A percentile compares a stretch with the other conserved stretches of the same genome.
Conservation (phyloP, 1,139 yeast genomes). For the Blastobotrys indianensis region DNA sequence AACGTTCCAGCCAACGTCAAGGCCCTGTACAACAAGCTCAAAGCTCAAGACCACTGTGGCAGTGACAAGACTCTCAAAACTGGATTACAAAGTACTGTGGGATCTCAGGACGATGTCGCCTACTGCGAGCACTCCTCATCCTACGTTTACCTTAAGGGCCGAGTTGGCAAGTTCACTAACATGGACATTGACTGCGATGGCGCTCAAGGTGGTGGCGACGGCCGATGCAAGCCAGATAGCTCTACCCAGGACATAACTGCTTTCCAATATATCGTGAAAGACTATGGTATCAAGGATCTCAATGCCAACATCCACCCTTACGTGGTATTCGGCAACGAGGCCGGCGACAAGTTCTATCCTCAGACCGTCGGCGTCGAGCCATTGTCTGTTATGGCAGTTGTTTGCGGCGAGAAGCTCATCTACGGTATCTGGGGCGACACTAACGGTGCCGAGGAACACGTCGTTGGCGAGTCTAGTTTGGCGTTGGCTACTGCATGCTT, state of each 20-base stretch:
- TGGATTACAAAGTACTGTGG: slow-evolving; percentile 8
- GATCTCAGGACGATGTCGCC: slow-evolving; percentile 1
- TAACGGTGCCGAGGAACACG: slow-evolving; percentile 11
- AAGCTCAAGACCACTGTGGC: slow-evolving; percentile 1
- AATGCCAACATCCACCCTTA: slow-evolving; percentile 11
- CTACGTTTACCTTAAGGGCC: slow-evolving; percentile 3
- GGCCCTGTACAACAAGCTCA: slow-evolving; percentile 5
- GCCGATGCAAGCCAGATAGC: slow-evolving; percentile 6
- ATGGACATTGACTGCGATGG: slow-evolving; percentile 17
- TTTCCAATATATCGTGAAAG: slow-evolving; percentile 3
- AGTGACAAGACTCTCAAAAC: slow-evolving; percentile 4
- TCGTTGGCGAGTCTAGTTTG: slow-evolving; percentile 13
- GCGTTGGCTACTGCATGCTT: slow-evolving; percentile 13
- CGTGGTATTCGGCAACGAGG: slow-evolving; percentile 14
- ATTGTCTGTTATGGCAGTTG: slow-evolving; percentile 14
- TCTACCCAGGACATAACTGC: slow-evolving; percentile 10
- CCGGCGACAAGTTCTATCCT: slow-evolving; percentile 9
- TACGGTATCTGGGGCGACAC: slow-evolving; percentile 16
- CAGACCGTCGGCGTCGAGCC: slow-evolving; percentile 8
- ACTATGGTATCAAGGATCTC: slow-evolving; percentile 8
- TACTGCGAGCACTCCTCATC: slow-evolving; percentile 6
- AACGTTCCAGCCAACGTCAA: slow-evolving; percentile 5
- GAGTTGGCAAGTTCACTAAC: slow-evolving; percentile 7
- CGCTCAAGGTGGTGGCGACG: slow-evolving; percentile 7
- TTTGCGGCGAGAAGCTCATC: slow-evolving; percentile 10